These are phyloP conservation scores for Scheffersomyces stambukii DNA, from an alignment of 1,139 yeast genomes.

Conservation along the genomic window DNA sequence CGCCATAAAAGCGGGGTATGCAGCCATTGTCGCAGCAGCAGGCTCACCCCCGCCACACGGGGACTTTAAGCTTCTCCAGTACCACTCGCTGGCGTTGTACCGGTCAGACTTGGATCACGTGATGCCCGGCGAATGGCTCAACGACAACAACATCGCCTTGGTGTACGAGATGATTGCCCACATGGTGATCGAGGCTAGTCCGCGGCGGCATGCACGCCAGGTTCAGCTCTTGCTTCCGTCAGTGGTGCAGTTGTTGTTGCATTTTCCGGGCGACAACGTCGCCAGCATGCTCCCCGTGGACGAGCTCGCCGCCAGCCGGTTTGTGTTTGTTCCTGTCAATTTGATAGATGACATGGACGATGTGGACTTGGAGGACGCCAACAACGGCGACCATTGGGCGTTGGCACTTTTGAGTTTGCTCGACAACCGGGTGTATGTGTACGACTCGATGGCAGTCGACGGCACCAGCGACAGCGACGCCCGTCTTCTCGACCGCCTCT, in stretches of 20 bases:
- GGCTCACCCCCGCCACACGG: too few relatives aligned
- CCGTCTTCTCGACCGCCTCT: slow-evolving; percentile 15
- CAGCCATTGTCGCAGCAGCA: slow-evolving; percentile 13
- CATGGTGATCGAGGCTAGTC: slow-evolving; percentile 15
- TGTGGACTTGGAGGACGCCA: slow-evolving; percentile 25
- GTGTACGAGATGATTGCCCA: slow-evolving; percentile 50
- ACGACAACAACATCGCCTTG: slow-evolving; percentile 65
- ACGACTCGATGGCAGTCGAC: slow-evolving; percentile 35
- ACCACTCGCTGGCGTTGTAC: slow-evolving; percentile 38
- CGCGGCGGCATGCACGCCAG: slow-evolving; percentile 15
- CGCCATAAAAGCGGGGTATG: slow-evolving; percentile 18
- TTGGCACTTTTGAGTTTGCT: slow-evolving; percentile 29
- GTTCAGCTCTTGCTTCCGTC: slow-evolving; percentile 35
- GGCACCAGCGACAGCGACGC: slow-evolving; percentile 17
- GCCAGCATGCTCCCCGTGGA: slow-evolving; percentile 25
- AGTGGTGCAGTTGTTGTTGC: slow-evolving; percentile 35
- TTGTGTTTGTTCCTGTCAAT: slow-evolving; percentile 39
- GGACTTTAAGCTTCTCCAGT: slow-evolving; percentile 33
- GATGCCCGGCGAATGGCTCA: slow-evolving; percentile 64
- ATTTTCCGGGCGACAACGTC: slow-evolving; percentile 30
- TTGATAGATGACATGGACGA: slow-evolving; percentile 30
- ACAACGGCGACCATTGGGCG: slow-evolving; percentile 46
- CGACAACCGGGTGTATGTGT: slow-evolving; percentile 29
- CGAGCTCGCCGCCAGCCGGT: slow-evolving; percentile 29
- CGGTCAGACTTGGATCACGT: slow-evolving; percentile 33